Evolutionary conservation across 1,284 basidiomycete genomes (phyloP), one percentile per base, ranked within the genome.

Genomic region (Cystobasidiaceae sp.): DNA sequence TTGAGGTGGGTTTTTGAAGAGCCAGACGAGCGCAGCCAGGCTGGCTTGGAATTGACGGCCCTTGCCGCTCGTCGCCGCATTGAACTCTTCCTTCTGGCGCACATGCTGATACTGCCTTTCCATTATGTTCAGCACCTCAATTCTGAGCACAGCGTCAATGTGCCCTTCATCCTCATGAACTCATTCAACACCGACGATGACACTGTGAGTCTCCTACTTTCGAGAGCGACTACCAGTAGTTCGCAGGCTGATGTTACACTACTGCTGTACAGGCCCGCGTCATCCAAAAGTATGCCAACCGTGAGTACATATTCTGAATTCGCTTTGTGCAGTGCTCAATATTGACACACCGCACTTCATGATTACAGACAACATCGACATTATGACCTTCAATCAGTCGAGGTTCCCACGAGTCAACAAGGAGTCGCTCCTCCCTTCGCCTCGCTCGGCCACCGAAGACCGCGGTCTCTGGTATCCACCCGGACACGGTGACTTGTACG

Each of bases 181-280:
- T 97, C 93, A 70, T 97, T 98, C 86, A 97, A 98, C 83, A 97
- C 96, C 44, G 93, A 94, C 78, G 92, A 94, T 59, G 93, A 96
- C 78, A 96, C 93, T 56, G 54, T 51, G 84, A 91, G 54, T 44
- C 32, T 23, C 1, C n/a, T 28, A 28, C 3, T 27, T 8, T 27
- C 8, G 11, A 56, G 7, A 43, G 11, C 15, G 3, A 56, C 15
- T 25, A 11, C 5, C 34, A 13, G 3, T 21, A 23, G 21, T 8
- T 41, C 17, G 13, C 17, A 28, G 3, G 37, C 11, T 30, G 1
- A 44, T 33, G 25, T 15, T 2, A 19, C 15, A 15, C 28, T 15
- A 8, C 6, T 15, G 19, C 30, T 21, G 7, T 28, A 44, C 25
- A 56, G 37, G 73, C 71, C 66, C 88, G 93, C 68, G 96, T 97